Conservation (phyloP, 2,329 filamentous ascomycete genomes). For the Incumbomyces lentus region DNA sequence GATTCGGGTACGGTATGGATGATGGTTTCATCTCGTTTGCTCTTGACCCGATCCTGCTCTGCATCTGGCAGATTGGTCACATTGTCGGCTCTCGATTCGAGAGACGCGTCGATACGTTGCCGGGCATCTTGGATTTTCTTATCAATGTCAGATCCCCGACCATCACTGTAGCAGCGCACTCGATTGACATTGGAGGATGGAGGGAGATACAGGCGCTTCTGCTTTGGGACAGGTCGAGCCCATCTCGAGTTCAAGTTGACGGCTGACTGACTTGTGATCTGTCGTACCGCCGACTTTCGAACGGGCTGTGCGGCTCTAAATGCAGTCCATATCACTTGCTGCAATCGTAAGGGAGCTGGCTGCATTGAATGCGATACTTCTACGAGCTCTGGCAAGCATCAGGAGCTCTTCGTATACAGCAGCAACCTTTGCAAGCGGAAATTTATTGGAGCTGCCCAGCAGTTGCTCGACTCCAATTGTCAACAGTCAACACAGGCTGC, state of each 20-base stretch:
- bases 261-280: not conserved
- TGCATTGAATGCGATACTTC: slow-evolving; percentile 13
- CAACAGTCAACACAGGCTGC: not conserved
- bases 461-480: not conserved
- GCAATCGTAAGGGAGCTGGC: slow-evolving; percentile 20
- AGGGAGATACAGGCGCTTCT: not conserved
- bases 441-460: not conserved
- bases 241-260: not conserved
- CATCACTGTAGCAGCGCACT: slow-evolving; percentile 19
- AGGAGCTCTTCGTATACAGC: not conserved
- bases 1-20: slow-evolving; percentile 18
- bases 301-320: slow-evolving; percentile 21
- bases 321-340: slow-evolving; percentile 20
- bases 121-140: slow-evolving; percentile 17
- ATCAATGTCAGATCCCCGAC: slow-evolving; percentile 12
- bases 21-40: slow-evolving; percentile 17
- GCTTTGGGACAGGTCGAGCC: not conserved
- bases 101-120: slow-evolving; percentile 14
- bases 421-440: no score
- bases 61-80: slow-evolving; percentile 4
- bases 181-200: not conserved
- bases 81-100: slow-evolving; percentile 16
- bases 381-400: slow-evolving; percentile 2
- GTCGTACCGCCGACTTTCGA: slow-evolving; percentile 4
- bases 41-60: slow-evolving; percentile 11